These are phyloP conservation scores for Musa beccarii DNA, from an alignment of 176 grass and related monocot species.

Conservation along the genomic window DNA sequence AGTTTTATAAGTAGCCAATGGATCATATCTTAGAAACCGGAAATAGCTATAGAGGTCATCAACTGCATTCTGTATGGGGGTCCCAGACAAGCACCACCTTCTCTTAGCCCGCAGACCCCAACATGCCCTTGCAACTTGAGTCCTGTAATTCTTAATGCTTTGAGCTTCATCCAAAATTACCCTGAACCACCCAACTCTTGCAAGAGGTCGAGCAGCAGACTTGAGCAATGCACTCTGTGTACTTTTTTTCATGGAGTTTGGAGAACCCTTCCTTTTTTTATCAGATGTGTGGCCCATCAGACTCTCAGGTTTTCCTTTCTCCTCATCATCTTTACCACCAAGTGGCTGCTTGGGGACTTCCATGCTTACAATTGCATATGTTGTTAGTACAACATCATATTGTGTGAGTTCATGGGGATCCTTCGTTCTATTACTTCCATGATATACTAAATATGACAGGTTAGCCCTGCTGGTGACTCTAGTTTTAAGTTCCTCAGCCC, in stretches of 20 bases:
- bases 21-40: slow-evolving; percentile 89
- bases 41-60: slow-evolving; percentile 98
- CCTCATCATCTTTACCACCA: slow-evolving; percentile 77
- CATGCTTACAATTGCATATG: slow-evolving; percentile 97
- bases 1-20: slow-evolving; percentile 60
- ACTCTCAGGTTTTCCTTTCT: slow-evolving; percentile 66
- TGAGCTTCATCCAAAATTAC: slow-evolving; percentile 98
- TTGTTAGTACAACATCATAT: slow-evolving; percentile 97
- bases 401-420: slow-evolving; percentile 79
- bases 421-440: slow-evolving; percentile 84
- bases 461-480: slow-evolving; percentile 80
- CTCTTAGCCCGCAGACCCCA: slow-evolving; percentile 95
- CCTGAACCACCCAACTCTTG: slow-evolving; percentile 89
- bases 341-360: slow-evolving; percentile 91
- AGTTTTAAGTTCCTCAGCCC: slow-evolving; percentile 86
- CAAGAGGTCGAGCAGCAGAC: slow-evolving; percentile 60
- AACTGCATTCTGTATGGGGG: slow-evolving; percentile 96
- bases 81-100: slow-evolving; percentile 99
- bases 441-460: slow-evolving; percentile 81
- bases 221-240: slow-evolving; percentile 43
- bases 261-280: slow-evolving; percentile 57
- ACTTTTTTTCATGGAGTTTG: slow-evolving; percentile 29
- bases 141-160: slow-evolving; percentile 97
- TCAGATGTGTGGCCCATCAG: slow-evolving; percentile 26
- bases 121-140: slow-evolving; percentile 88